phyloP scores from a whole-genome alignment of 2,329 filamentous ascomycete species.

The Alternaria ventricosa region DNA sequence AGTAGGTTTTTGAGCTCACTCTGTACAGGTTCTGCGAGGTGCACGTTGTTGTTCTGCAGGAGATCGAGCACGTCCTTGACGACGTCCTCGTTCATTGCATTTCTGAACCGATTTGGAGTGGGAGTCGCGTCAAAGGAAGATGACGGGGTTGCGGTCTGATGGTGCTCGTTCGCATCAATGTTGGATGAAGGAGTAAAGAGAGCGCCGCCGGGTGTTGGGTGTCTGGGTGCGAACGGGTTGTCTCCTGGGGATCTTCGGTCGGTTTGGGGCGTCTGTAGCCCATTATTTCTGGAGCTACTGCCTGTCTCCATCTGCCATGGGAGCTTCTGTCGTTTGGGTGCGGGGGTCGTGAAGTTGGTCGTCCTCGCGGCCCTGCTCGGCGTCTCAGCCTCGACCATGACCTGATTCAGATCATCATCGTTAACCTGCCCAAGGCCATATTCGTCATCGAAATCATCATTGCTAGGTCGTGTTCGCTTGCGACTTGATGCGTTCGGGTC shows the following conservation, averaged over 20 bases:
- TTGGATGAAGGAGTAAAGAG: constrained; percentile 29
- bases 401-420: constrained; percentile 39
- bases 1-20: constrained; percentile 30
- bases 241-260: constrained; percentile 12
- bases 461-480: constrained; percentile 40
- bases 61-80: constrained; percentile 57
- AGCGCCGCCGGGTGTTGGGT: constrained; percentile 7
- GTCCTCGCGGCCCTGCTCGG: constrained; percentile 51
- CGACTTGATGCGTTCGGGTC: constrained; percentile 15
- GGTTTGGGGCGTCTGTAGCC: constrained; percentile 41
- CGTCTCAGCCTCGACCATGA: constrained; percentile 42
- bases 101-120: constrained; percentile 41
- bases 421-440: constrained; percentile 41
- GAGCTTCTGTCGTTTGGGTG: constrained; percentile 39
- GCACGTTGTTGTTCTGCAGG: constrained; percentile 55
- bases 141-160: constrained; percentile 21
- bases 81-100: constrained; percentile 25
- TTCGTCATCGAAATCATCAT: constrained; percentile 42
- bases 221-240: constrained; percentile 18
- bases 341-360: constrained; percentile 47
- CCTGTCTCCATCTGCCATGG: constrained; percentile 47
- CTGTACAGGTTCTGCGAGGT: constrained; percentile 26
- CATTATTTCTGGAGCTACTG: constrained; percentile 9
- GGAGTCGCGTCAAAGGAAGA: constrained; percentile 40
- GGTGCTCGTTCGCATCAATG: constrained; percentile 5